Conservation (phyloP, 257 asterid species). For the Solanum pimpinellifolium region DNA sequence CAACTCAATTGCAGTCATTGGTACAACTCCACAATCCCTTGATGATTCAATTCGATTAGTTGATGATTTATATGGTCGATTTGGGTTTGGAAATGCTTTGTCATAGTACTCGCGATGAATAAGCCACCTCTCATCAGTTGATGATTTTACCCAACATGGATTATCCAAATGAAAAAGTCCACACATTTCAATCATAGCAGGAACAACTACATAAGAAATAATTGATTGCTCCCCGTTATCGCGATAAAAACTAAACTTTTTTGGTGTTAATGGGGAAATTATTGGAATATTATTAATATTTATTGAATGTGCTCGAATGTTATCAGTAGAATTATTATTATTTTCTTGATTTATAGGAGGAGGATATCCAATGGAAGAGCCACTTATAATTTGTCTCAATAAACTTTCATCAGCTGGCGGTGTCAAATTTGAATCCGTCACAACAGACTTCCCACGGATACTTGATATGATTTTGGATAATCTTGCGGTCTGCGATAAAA, state of each 20-base stretch:
- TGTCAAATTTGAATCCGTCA: neutral
- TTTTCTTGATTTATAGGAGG: neutral
- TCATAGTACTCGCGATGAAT: conserved; percentile 41
- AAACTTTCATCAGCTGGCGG: neutral
- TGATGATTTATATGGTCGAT: conserved; percentile 13
- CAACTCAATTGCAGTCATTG: conserved; percentile 32
- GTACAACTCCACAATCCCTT: conserved; percentile 42
- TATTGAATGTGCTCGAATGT: neutral
- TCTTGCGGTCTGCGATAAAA: conserved; percentile 20
- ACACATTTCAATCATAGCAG: conserved; percentile 47
- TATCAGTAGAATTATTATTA: neutral
- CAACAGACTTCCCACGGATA: conserved; percentile 13
- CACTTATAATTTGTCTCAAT: conserved; percentile 9
- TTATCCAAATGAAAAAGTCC: conserved; percentile 41
- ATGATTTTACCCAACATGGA: conserved; percentile 44
- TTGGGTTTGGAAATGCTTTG: conserved; percentile 28
- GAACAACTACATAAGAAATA: conserved; percentile 21
- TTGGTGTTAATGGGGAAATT: neutral
- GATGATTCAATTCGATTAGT: conserved; percentile 54
- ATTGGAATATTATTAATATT: neutral
- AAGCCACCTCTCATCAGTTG: conserved; percentile 23
- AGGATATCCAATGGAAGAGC: neutral
- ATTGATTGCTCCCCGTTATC: conserved; percentile 18
- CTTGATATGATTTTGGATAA: conserved; percentile 16
- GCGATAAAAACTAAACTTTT: neutral